A percentile compares a stretch with the other conserved stretches of the same genome.
phyloP scores from a whole-genome alignment of 192 early-diverging fungal species.

The Backusella tarrabulga region DNA sequence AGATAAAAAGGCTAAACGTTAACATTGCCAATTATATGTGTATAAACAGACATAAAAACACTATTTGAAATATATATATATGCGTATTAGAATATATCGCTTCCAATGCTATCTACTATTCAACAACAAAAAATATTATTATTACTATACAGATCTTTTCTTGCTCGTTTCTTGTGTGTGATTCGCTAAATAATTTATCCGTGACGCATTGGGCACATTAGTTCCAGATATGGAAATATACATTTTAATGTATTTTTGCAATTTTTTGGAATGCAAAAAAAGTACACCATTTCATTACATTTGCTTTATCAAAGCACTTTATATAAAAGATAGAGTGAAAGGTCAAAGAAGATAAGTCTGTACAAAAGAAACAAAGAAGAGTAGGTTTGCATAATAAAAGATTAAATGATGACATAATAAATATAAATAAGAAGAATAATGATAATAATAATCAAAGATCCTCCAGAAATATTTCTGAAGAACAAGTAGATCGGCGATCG shows the following conservation, averaged over 20 bases:
- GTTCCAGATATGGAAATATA: too few relatives aligned
- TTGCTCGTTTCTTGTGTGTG: too few relatives aligned
- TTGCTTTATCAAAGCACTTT: background rate
- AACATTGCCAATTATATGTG: background rate
- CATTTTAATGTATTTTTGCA: too few relatives aligned
- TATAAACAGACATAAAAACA: background rate
- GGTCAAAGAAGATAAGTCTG: background rate
- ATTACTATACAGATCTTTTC: too few relatives aligned
- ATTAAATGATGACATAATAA: background rate
- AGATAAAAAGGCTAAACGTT: background rate
- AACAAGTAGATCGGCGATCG: background rate
- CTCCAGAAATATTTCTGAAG: conserved; percentile 4
- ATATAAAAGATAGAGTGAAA: background rate
- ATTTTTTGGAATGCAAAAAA: too few relatives aligned
- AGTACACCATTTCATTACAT: too few relatives aligned
- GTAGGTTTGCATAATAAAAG: background rate
- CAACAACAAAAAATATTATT: too few relatives aligned
- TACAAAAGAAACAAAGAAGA: background rate
- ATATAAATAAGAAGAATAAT: background rate
- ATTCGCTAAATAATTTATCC: too few relatives aligned
- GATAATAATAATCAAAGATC: background rate
- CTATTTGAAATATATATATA: too few relatives aligned
- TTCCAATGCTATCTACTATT: too few relatives aligned
- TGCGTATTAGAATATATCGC: too few relatives aligned
- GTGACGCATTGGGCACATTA: too few relatives aligned